These are phyloP conservation scores for cucumber (Cucumis sativus) DNA, from an alignment of 306 rosid species.

Conservation along the genomic window Cucumber_9930_V3 NC_026656.2:10097501-10098000, in stretches of 20 bases:
- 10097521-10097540: not conserved
- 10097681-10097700: not conserved
- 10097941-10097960: too few relatives aligned
- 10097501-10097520: constrained; percentile 27
- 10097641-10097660: not conserved
- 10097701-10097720: not conserved
- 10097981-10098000: too few relatives aligned
- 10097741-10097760: not conserved
- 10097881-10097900: too few relatives aligned
- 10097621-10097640: not conserved
- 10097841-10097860: not conserved
- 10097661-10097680: not conserved
- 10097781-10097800: not conserved
- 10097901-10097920: too few relatives aligned
- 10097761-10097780: not conserved
- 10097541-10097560: not conserved
- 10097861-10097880: not conserved
- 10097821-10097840: not conserved
- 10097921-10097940: too few relatives aligned
- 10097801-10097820: not conserved
- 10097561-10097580: not conserved
- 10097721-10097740: too few relatives aligned
- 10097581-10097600: not conserved
- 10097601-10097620: not conserved
- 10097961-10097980: too few relatives aligned